Percentiles rank a stretch among this genome's conserved stretches.
These are phyloP conservation scores for Ophiostoma sp. DNA, from an alignment of 2,329 filamentous ascomycete species.

Conservation along the genomic window DNA sequence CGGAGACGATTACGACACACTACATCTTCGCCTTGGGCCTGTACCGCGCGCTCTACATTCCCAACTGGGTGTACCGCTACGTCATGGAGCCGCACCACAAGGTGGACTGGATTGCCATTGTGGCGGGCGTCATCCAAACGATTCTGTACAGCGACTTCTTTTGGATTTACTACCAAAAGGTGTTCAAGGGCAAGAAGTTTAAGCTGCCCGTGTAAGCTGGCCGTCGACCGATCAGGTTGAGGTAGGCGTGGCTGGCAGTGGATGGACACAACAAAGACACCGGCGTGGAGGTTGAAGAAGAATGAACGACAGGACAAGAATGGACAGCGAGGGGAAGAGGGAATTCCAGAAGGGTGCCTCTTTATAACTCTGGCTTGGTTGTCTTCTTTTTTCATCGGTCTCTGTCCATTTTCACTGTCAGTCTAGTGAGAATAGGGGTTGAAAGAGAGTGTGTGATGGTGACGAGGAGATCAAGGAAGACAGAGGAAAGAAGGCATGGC, in stretches of 20 bases:
- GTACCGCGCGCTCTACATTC: conserved; percentile 94
- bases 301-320: neutral
- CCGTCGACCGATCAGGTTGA: neutral
- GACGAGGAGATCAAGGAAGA: neutral
- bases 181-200: conserved; percentile 85
- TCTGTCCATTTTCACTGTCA: neutral
- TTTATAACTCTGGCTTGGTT: neutral
- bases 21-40: conserved; percentile 91
- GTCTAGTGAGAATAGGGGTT: neutral
- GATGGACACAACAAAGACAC: neutral
- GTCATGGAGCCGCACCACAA: conserved; percentile 70
- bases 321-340: neutral
- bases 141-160: conserved; percentile 98
- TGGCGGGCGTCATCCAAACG: conserved; percentile 90
- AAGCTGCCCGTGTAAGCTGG: conserved; percentile 74
- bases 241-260: neutral
- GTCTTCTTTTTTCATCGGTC: neutral
- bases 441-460: too few relatives aligned
- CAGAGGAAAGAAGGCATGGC: neutral
- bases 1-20: conserved; percentile 98
- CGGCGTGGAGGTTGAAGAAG: neutral
- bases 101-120: conserved; percentile 79
- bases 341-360: neutral
- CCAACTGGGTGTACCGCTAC: conserved; percentile 97
- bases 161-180: conserved; percentile 99